Evolutionary conservation across 768 basidiomycete genomes (phyloP).

Genomic region (Psilocybe tampanensis): DNA sequence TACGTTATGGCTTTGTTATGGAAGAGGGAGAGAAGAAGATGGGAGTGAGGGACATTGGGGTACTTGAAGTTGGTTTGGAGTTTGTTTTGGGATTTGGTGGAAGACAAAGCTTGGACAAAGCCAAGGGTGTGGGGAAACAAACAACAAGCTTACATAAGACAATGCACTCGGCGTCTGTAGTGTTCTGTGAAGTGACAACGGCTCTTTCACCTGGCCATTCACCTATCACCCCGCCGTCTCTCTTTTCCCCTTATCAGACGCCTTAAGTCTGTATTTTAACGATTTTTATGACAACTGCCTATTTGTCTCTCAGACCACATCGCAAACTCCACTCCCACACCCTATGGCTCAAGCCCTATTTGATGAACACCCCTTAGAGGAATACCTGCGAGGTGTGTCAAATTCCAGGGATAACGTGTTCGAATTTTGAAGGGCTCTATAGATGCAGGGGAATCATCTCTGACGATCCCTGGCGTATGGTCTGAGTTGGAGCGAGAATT

Average conservation of each 20-base stretch:
- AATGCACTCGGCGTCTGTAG: neutral
- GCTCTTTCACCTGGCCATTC: slow-evolving; percentile 10
- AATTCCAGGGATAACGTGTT: slow-evolving; percentile 2
- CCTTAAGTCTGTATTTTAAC: slow-evolving; percentile 14
- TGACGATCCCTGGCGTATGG: slow-evolving; percentile 59
- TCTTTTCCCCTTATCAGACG: slow-evolving; percentile 10
- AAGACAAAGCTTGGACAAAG: too few species aligned
- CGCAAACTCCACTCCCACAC: slow-evolving; percentile 14
- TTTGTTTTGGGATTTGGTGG: too few species aligned
- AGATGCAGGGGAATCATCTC: slow-evolving; percentile 64
- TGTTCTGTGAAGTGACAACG: slow-evolving; percentile 1
- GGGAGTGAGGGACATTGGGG: too few species aligned
- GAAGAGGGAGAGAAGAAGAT: too few species aligned
- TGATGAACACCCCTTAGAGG: slow-evolving; percentile 75
- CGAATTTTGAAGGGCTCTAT: slow-evolving; percentile 4
- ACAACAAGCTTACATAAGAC: slow-evolving; percentile 9
- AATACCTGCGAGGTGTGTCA: slow-evolving; percentile 66
- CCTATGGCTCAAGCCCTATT: slow-evolving; percentile 79
- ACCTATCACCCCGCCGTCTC: slow-evolving; percentile 9
- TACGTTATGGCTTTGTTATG: too few species aligned
- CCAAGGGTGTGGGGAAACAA: neutral
- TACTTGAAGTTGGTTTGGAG: too few species aligned
- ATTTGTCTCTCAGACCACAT: slow-evolving; percentile 1
- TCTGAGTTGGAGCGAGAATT: slow-evolving; percentile 41
- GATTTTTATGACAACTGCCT: slow-evolving; percentile 22